Percentiles rank a stretch among this genome's conserved stretches.
These are phyloP conservation scores for Leptographium radiaticola DNA, from an alignment of 2,329 filamentous ascomycete genomes.

Conservation along the genomic window DNA sequence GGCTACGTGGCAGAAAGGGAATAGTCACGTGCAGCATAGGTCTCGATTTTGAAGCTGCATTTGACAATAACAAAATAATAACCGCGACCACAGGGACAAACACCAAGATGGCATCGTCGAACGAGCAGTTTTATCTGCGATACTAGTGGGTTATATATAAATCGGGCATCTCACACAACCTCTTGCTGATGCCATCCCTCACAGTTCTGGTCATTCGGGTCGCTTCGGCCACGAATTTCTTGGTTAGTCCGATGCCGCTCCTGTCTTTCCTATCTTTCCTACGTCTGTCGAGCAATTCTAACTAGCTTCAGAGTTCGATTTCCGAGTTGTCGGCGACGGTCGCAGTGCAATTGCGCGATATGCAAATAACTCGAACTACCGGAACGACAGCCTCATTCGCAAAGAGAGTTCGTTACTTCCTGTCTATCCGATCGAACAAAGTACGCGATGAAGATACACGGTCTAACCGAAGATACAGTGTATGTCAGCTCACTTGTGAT, in stretches of 20 bases:
- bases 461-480: slow-evolving; percentile 43
- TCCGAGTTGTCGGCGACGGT: slow-evolving; percentile 82
- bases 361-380: slow-evolving; percentile 98
- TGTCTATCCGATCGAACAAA: neutral
- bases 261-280: neutral
- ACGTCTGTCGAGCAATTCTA: slow-evolving; percentile 13
- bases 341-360: slow-evolving; percentile 89
- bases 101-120: slow-evolving; percentile 40
- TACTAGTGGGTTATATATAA: slow-evolving; percentile 66
- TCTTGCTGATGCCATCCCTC: too few species aligned
- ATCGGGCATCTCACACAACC: neutral
- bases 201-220: slow-evolving; percentile 90
- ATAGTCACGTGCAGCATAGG: slow-evolving; percentile 5
- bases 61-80: neutral
- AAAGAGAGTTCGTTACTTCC: slow-evolving; percentile 77
- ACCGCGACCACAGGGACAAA: neutral
- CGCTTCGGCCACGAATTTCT: slow-evolving; percentile 97
- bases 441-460: neutral
- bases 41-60: neutral
- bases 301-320: slow-evolving; percentile 70
- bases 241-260: slow-evolving; percentile 39
- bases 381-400: slow-evolving; percentile 93
- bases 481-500: slow-evolving; percentile 86
- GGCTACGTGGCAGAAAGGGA: slow-evolving; percentile 11
- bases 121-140: slow-evolving; percentile 84